A percentile compares a stretch with the other conserved stretches of the same genome.
phyloP scores from a whole-genome alignment of 2,329 filamentous ascomycete genomes.

The Aplosporella prunicola region DNA sequence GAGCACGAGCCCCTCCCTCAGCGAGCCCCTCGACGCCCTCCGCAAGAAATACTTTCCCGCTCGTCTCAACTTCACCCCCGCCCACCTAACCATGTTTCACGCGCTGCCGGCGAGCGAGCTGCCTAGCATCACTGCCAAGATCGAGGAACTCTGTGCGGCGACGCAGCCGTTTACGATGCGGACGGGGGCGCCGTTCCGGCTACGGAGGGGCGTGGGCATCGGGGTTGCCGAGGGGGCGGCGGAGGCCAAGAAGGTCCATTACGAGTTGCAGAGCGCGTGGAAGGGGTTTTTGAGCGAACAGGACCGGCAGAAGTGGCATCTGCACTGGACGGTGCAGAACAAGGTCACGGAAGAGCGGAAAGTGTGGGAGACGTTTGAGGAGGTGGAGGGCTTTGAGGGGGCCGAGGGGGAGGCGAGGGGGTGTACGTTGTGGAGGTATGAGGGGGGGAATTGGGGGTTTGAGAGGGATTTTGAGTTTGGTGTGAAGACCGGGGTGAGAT shows the following conservation, averaged over 20 bases:
- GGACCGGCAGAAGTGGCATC: constrained; percentile 30
- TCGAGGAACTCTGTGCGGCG: constrained; percentile 21
- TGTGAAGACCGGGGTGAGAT: no score
- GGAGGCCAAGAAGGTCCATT: constrained; percentile 27
- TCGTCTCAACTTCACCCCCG: constrained; percentile 33
- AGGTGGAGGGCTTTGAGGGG: constrained; percentile 25
- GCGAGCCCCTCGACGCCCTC: constrained; percentile 30
- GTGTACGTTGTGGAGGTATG: constrained; percentile 34
- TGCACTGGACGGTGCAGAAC: constrained; percentile 41
- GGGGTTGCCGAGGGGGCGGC: constrained; percentile 24
- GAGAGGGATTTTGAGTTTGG: constrained; percentile 27
- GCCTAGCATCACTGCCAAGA: constrained; percentile 22
- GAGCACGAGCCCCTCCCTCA: constrained; percentile 28
- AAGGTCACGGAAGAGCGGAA: constrained; percentile 34
- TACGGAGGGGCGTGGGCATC: constrained; percentile 35
- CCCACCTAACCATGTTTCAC: constrained; percentile 39
- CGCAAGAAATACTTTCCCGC: constrained; percentile 34
- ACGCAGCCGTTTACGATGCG: constrained; percentile 29
- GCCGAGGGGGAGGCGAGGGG: constrained; percentile 29
- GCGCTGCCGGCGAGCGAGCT: constrained; percentile 34
- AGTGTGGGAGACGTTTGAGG: constrained; percentile 28
- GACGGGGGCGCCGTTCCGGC: constrained; percentile 30
- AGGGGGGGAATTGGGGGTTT: constrained; percentile 32
- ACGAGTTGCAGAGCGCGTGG: constrained; percentile 28
- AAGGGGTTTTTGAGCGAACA: constrained; percentile 32